Evolutionary conservation across 495 filamentous ascomycete genomes (phyloP), one percentile per base, ranked within the genome.

Genomic region (Durotheca rogersii): DNA sequence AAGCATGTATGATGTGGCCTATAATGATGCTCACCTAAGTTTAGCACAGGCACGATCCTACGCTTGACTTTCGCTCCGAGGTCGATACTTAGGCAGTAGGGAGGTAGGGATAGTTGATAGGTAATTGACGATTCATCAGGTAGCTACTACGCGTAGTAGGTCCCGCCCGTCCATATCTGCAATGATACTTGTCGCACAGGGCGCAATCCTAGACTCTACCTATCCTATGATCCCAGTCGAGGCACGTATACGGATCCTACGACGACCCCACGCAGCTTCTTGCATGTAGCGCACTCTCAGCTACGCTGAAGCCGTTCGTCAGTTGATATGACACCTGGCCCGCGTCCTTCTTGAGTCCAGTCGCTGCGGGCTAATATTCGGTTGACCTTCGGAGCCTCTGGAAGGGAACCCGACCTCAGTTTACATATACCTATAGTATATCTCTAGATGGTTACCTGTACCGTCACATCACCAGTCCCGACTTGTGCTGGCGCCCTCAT

Each of bases 11-110:
- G 11, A 17, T 50, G 29, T 46, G 30, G 38, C 56, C 56, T 50
- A 50, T 54, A 25, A 33, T 5, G 29, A 31, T 21, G 31, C 40
- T 42, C 32, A 11, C 40, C 49, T 27, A 34, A 41, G 27, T 23
- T 44, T 34, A 41, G 35, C 45, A 44, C 49, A 53, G 40, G 34
- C 49, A 41, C 45, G 50, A 42, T 31, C 41, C 50, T 54, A 46
- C 35, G 15, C 9, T 4, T 9, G 9, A 27, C 19, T 11, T 17
- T 38, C 36, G 21, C 38, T 27, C 17, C 27, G 35, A 35, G 33
- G 15, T 32, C 17, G 18, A 44, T 49, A 45, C 23, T 30, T 44
- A 25, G 36, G 25, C 30, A 31, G 17, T n/a, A n/a, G n/a, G n/a
- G n/a, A n/a, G n/a, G n/a, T n/a, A 51, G 34, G 25, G 32, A 36